phyloP scores from a whole-genome alignment of 257 asterid genomes.

The Petunia axillaris region DNA sequence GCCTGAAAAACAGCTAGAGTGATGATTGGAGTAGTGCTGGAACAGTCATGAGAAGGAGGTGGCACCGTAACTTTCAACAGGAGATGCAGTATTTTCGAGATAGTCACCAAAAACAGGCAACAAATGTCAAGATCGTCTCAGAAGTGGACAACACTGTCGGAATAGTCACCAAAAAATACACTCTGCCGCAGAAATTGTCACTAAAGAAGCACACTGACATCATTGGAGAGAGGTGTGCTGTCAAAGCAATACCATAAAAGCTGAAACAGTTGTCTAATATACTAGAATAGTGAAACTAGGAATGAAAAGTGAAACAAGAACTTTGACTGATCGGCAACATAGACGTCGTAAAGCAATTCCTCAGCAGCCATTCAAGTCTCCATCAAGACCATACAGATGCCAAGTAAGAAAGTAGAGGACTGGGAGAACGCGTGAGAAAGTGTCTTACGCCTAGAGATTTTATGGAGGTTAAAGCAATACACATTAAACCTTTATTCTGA shows the following conservation, averaged over 20 bases:
- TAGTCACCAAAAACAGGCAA: too few relatives aligned
- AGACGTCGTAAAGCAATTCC: neutral
- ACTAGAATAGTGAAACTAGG: neutral
- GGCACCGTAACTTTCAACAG: neutral
- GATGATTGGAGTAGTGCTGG: neutral
- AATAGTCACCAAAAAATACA: neutral
- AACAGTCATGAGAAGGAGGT: neutral
- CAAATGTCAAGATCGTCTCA: too few relatives aligned
- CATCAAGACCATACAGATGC: neutral
- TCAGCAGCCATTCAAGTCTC: neutral
- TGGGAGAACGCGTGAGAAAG: neutral
- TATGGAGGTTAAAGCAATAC: neutral
- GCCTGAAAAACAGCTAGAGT: neutral
- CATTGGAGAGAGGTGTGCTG: neutral
- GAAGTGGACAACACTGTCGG: neutral
- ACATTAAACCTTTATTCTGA: neutral
- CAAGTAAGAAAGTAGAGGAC: conserved; percentile 8
- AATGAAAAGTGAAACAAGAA: neutral
- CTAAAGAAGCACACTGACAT: neutral
- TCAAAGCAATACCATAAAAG: neutral
- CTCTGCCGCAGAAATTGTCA: neutral
- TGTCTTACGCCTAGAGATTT: neutral
- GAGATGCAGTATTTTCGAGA: too few relatives aligned
- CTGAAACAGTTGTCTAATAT: neutral
- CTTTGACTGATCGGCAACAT: neutral